Evolutionary conservation across 1,139 yeast species (phyloP), one percentile per base, ranked within the genome.

Genomic region (Saccharomyces hybrid): DNA sequence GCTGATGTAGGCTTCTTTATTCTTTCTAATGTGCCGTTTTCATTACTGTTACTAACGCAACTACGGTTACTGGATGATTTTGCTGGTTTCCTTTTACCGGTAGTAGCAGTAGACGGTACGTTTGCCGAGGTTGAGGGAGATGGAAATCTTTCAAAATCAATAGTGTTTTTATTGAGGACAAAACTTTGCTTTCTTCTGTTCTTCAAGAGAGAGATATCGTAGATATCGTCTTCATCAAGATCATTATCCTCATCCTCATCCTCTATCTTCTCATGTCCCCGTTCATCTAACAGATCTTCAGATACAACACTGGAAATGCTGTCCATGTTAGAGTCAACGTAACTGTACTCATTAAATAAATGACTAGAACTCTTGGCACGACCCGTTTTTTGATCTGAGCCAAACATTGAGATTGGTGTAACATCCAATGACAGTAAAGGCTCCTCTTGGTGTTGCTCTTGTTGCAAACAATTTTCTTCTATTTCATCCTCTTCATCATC

Each of bases 291-390:
- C 26, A 20, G 5, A 20, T 38, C 20, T 38, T 38, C 6, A 20
- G 26, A 20, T 13, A 47, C 47, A 42, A 47, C 28, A 31, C 31
- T 41, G 23, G 46, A 47, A 20, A 31, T 52, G 38, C 47, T 52
- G 9, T 52, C 47, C 42, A 54, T 47, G 44, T 54, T 56, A 49
- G 72, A 70, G 50, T 73, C 68, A 57, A 76, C 79, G 53, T 76
- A 66, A 46, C 66, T 69, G 57, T 75, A 77, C 26, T 77, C 71
- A 56, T 70, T 69, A 53, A 58, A 76, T 65, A 49, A 69, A 69
- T 51, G 72, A 77, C 46, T 78, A 70, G 50, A 78, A 73, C 52
- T 67, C 20, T 51, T 50, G 8, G 23, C 5, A 8, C 13, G 32
- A 25, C 23, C 13, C 4, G 11, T 38, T 38, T 38, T 38, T 11